Evolutionary conservation across 2,329 filamentous ascomycete species (phyloP).

Genomic region (Penicillium verrucosum): DNA sequence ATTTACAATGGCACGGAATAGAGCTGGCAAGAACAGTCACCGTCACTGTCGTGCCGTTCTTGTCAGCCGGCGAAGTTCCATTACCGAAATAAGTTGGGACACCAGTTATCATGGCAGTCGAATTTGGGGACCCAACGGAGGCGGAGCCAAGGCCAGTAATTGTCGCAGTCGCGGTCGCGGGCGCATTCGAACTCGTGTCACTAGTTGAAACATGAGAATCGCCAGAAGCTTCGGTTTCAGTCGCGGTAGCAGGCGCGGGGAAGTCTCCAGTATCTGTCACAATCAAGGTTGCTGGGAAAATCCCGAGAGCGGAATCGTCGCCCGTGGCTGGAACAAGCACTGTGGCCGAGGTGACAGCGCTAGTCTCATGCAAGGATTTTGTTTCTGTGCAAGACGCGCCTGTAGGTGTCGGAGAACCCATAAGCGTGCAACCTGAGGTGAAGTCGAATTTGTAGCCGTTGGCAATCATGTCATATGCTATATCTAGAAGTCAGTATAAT

Average conservation of each 20-base stretch:
- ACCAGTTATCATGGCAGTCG: neutral
- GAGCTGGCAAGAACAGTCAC: slow-evolving; percentile 1
- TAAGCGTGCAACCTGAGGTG: slow-evolving; percentile 1
- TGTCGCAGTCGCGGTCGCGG: neutral
- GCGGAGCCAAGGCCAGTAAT: too few species aligned
- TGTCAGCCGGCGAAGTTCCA: neutral
- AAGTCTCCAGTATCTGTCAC: slow-evolving; percentile 1
- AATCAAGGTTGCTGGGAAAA: slow-evolving; percentile 1
- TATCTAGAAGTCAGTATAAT: neutral
- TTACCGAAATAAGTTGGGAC: neutral
- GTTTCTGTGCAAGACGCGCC: neutral
- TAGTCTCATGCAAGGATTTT: neutral
- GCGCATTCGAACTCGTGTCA: neutral
- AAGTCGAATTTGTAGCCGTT: slow-evolving; percentile 1
- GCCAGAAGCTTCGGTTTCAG: neutral
- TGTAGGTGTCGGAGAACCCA: neutral
- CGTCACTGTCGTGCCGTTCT: neutral
- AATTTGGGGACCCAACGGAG: neutral
- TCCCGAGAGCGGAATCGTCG: neutral
- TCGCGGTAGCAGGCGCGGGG: neutral
- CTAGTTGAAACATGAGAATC: neutral
- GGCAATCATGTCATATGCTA: slow-evolving; percentile 4
- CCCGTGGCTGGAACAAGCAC: neutral
- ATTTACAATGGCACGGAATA: neutral
- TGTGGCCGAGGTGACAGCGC: neutral